Evolutionary conservation across 106 monocot species (phyloP), one percentile per base, ranked within the genome.

Genomic region (Xerophyta viscosa): DNA sequence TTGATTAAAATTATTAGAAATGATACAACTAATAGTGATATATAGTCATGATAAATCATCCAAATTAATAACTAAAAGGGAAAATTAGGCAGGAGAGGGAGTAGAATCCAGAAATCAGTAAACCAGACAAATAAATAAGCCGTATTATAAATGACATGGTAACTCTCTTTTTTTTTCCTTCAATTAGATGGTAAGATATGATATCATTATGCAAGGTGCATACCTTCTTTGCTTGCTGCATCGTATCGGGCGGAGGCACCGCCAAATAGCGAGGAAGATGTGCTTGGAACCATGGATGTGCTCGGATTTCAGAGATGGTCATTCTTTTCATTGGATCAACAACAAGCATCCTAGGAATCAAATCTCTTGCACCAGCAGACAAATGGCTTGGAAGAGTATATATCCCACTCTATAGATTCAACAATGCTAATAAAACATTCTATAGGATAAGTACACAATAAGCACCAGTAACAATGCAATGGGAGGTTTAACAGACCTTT

Each of bases 261-360:
- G 69, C 60, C 44, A 69, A 37, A 36, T 69, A 52, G 22, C 52
- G 59, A 61, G 69, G 69, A 61, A 61, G 61, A 14, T 60, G 53
- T 33, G 59, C 60, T 27, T 69, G 69, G 37, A 69, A 69, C 69
- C 69, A 69, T 29, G 69, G 61, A 44, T 69, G 69, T 21, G 52
- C 39, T 22, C 54, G 60, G 8, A 69, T 69, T 20, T 61, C 61
- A 37, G 43, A 31, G 54, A 69, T 69, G 31, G 60, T 69, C 30
- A 55, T 39, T 44, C 69, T 60, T 51, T 69, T 61, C 54, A 61
- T 36, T 44, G 61, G 69, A 54, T 69, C 69, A 53, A 69, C 61
- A 43, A 61, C 24, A 37, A 69, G 69, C 58, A 69, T 69, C 52
- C 61, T 61, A 4, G 53, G 60, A 54, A 69, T 69, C 54, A 69